Evolutionary conservation across 805 yeast species (phyloP), one percentile per base, ranked within the genome.

Genomic region (Scheffersomyces coipomensis): DNA sequence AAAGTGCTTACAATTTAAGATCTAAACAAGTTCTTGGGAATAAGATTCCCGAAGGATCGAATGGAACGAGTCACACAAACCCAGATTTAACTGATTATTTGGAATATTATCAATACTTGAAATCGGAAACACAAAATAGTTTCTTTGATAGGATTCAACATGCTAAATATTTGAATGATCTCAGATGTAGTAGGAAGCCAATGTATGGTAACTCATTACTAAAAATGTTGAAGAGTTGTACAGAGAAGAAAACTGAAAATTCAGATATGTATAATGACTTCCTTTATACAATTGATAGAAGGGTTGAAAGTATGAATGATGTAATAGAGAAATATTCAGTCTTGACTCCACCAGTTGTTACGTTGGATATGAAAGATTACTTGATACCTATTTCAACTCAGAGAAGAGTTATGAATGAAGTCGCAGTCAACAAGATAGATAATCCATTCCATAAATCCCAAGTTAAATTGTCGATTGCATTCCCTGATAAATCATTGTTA

Each of bases 401-500:
- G 54, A 52, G 41, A 42, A 60, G 29, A 50, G 56, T 52, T 2
- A 56, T 59, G 29, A 42, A 58, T 21, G 64, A 55, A 36, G 56
- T 74, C 33, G 52, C 52, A 34, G 34, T 42, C 51, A 46, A 64
- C 48, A 21, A 73, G 70, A 58, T 86, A 80, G 53, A 51, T 1
- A 69, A 69, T 34, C 75, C 75, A 11, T 83, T 88, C 65, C 96
- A 88, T 56, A 81, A 83, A 44, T 65, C 91, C 2, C 97, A 91
- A 60, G 85, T 88, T 12, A 86, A 88, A 51, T 66, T 88, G 34
- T 83, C 97, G 0, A 88, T 93, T 51, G 97, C 96, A 13, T 95
- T 93, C 60, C 99, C 99, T 0, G 99, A 93, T 58, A 93, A 90
- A 58, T 82, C 93, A 11, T 67, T 93, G 43, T 63, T 93, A 40